Conservation (phyloP, 306 rosid species). For the Fragaria vesca region DNA sequence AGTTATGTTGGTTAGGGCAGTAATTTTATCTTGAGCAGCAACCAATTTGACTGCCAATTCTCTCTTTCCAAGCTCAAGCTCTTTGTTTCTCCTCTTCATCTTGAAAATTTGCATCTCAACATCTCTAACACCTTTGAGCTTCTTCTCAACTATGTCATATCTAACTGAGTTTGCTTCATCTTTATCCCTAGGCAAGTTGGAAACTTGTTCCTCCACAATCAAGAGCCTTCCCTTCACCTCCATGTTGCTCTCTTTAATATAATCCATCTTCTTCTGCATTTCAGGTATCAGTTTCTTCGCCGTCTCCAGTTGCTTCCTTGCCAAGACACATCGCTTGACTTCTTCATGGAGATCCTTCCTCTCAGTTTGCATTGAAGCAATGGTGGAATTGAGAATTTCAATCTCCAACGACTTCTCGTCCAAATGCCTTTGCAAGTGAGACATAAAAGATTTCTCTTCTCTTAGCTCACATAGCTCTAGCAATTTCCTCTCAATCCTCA, state of each 20-base stretch:
- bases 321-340: constrained; percentile 21
- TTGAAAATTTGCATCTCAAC: constrained; percentile 31
- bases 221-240: constrained; percentile 25
- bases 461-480: constrained; percentile 29
- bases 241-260: neutral
- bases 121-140: constrained; percentile 24
- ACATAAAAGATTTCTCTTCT: constrained; percentile 34
- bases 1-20: constrained; percentile 24
- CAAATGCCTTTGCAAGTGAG: constrained; percentile 24
- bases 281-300: constrained; percentile 26
- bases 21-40: constrained; percentile 27
- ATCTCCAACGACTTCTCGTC: constrained; percentile 28
- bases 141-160: constrained; percentile 24
- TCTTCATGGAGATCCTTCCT: constrained; percentile 34
- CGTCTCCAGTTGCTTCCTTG: constrained; percentile 33
- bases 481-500: constrained; percentile 35
- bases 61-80: constrained; percentile 51
- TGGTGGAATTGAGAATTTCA: constrained; percentile 26
- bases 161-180: constrained; percentile 3
- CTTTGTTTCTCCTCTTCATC: constrained; percentile 47
- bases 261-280: constrained; percentile 28
- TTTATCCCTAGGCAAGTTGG: constrained; percentile 17
- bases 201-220: constrained; percentile 33
- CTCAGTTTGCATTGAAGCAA: constrained; percentile 35
- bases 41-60: constrained; percentile 31